Conservation (phyloP, 305 asterid species). For the Fraxinus latifolia region DNA sequence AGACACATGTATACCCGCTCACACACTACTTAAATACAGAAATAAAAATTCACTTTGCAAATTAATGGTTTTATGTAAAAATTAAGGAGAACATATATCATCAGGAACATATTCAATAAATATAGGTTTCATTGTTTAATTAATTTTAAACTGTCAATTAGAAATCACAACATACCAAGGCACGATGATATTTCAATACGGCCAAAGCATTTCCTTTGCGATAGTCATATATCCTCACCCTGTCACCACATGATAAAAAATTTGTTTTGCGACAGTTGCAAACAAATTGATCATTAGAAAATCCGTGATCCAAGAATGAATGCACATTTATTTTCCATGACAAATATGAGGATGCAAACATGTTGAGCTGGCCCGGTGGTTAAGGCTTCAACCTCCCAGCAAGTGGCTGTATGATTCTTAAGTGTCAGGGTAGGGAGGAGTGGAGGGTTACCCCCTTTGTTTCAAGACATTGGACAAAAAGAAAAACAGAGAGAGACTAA, state of each 20-base stretch:
- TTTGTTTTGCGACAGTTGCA: not conserved
- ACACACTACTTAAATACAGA: not conserved
- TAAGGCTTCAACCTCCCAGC: not conserved
- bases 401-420: not conserved
- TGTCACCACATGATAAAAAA: slow-evolving; percentile 16
- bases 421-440: not conserved
- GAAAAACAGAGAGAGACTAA: not conserved
- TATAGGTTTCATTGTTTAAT: not conserved
- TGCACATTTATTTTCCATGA: not conserved
- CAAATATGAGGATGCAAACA: not conserved
- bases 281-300: not conserved
- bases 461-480: not conserved
- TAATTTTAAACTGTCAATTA: not conserved
- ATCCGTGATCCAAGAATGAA: not conserved
- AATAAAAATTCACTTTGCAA: not conserved
- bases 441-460: not conserved
- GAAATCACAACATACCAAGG: slow-evolving; percentile 25
- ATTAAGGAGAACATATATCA: not conserved
- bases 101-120: not conserved
- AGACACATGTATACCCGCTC: not conserved
- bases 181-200: slow-evolving; percentile 72
- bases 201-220: slow-evolving; percentile 84
- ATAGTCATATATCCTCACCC: slow-evolving; percentile 75
- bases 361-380: not conserved
- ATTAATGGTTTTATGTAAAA: not conserved